Percentiles rank a stretch among this genome's conserved stretches.
These are phyloP conservation scores for Lantana camara DNA, from an alignment of 257 asterid species.

Conservation along the genomic window DNA sequence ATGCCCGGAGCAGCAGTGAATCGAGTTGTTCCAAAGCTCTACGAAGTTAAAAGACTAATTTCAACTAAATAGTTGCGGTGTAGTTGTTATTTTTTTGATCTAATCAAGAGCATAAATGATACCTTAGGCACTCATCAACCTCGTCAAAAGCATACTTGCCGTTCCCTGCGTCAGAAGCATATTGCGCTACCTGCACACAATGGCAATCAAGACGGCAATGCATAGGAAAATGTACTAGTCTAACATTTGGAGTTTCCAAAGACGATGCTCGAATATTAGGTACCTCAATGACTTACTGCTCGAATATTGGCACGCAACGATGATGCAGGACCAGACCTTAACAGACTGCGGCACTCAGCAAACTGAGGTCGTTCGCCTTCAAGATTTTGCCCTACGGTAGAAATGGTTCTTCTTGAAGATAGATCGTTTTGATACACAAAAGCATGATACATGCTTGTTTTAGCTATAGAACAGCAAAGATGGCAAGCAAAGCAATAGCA, in stretches of 20 bases:
- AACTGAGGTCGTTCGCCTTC: constrained; percentile 68
- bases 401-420: not conserved
- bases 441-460: not conserved
- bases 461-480: not conserved
- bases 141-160: constrained; percentile 65
- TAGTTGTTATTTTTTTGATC: constrained; percentile 1
- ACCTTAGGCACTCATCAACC: constrained; percentile 94
- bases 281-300: constrained; percentile 66
- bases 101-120: constrained; percentile 23
- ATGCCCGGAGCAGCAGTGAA: constrained; percentile 80
- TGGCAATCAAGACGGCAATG: not conserved
- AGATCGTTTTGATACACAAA: not conserved
- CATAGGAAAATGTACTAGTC: not conserved
- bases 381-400: constrained; percentile 56
- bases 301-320: constrained; percentile 93
- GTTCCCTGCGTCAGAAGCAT: constrained; percentile 86
- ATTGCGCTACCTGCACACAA: constrained; percentile 76
- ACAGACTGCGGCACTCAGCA: constrained; percentile 77
- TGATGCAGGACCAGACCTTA: constrained; percentile 93
- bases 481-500: not conserved
- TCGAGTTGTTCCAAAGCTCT: constrained; percentile 97
- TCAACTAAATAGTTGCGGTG: too few species aligned
- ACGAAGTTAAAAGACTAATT: not conserved
- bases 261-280: too few species aligned
- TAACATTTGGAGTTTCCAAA: not conserved